Conservation (phyloP, 2,329 filamentous ascomycete genomes). For the Cryphonectria carpinicola region DNA sequence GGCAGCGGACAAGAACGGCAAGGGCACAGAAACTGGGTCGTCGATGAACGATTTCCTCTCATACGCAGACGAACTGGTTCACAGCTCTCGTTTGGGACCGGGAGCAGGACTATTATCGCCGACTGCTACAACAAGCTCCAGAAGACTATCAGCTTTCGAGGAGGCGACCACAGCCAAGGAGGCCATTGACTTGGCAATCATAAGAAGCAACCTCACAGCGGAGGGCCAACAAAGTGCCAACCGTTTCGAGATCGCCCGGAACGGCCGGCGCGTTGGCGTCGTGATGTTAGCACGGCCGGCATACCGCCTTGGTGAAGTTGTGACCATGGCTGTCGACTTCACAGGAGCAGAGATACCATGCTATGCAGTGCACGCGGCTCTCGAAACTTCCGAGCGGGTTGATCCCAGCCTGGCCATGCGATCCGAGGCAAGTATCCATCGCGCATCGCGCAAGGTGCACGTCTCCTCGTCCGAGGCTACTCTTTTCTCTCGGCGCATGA, state of each 20-base stretch:
- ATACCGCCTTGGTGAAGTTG: slow-evolving; percentile 85
- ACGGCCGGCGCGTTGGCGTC: slow-evolving; percentile 88
- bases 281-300: slow-evolving; percentile 87
- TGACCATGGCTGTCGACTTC: slow-evolving; percentile 86
- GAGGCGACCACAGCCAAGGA: slow-evolving; percentile 72
- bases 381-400: slow-evolving; percentile 87
- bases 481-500: slow-evolving; percentile 76
- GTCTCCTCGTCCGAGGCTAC: slow-evolving; percentile 80
- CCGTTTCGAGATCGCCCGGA: slow-evolving; percentile 91
- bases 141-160: slow-evolving; percentile 58
- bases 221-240: slow-evolving; percentile 81
- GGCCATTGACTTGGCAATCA: slow-evolving; percentile 86
- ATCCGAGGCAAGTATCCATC: slow-evolving; percentile 81
- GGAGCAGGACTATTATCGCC: slow-evolving; percentile 71
- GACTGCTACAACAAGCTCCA: slow-evolving; percentile 61
- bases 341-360: slow-evolving; percentile 75
- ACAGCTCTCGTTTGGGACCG: slow-evolving; percentile 57
- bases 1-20: slow-evolving; percentile 30
- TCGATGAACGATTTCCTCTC: slow-evolving; percentile 70
- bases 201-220: slow-evolving; percentile 74
- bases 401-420: slow-evolving; percentile 80
- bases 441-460: slow-evolving; percentile 83
- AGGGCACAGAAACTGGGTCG: slow-evolving; percentile 38
- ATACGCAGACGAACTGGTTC: slow-evolving; percentile 77
- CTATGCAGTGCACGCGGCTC: slow-evolving; percentile 80